Conservation (phyloP, 2,329 filamentous ascomycete genomes). For the Talaromyces atroroseus region DNA sequence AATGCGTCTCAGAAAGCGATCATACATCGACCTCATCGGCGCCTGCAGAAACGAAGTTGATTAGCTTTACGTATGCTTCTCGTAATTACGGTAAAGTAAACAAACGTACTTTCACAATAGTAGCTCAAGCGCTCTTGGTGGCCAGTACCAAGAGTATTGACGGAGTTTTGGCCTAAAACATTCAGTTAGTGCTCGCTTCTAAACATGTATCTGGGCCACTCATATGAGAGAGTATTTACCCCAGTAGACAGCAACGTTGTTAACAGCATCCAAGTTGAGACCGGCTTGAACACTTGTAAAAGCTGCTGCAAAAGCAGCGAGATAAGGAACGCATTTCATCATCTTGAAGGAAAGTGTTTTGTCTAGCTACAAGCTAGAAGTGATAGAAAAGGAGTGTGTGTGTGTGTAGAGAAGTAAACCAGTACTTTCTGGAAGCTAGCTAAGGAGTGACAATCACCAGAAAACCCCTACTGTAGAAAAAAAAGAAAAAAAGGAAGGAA, state of each 20-base stretch:
- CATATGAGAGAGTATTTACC: conserved; percentile 27
- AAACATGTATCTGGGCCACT: not conserved
- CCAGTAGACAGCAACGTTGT: conserved; percentile 63
- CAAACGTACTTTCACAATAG: conserved; percentile 49
- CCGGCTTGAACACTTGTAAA: conserved; percentile 32
- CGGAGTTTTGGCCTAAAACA: conserved; percentile 53
- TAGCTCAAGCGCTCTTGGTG: conserved; percentile 52
- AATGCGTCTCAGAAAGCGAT: not conserved
- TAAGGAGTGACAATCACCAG: not conserved
- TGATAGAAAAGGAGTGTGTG: not conserved
- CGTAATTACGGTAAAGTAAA: not conserved
- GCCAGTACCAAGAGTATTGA: conserved; percentile 40
- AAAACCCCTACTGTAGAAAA: not conserved
- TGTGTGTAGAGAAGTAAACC: conserved; percentile 2
- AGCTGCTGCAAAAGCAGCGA: conserved; percentile 9
- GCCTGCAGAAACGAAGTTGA: not conserved
- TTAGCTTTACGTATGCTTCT: not conserved
- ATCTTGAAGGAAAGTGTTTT: conserved; percentile 6
- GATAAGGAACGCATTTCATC: conserved; percentile 6
- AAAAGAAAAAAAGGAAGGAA: not conserved
- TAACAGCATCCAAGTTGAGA: conserved; percentile 40
- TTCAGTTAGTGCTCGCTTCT: not conserved
- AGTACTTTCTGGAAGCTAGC: conserved; percentile 2
- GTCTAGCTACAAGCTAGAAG: not conserved
- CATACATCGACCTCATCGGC: conserved; percentile 10